These are phyloP conservation scores for Centella asiatica DNA, from an alignment of 129 eudicot genomes.

Conservation along the genomic window DNA sequence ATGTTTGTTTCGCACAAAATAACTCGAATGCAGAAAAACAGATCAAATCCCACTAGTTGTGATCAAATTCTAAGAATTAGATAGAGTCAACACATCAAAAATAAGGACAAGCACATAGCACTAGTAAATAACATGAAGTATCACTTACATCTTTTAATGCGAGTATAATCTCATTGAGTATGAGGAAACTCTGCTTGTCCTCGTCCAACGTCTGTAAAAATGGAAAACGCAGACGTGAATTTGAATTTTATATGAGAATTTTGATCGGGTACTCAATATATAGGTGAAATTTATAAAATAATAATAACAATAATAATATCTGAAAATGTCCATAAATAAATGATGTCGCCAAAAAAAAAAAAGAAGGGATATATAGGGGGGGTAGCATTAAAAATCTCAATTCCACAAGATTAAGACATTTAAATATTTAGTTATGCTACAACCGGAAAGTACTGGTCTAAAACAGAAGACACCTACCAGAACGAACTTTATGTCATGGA, in stretches of 20 bases:
- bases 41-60: too few species aligned
- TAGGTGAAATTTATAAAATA: too few species aligned
- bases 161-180: constrained; percentile 84
- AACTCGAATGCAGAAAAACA: too few species aligned
- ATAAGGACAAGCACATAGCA: constrained; percentile 2
- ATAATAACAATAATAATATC: background rate
- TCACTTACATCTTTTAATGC: constrained; percentile 82
- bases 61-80: background rate
- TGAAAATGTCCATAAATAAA: background rate
- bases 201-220: constrained; percentile 59
- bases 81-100: too few species aligned
- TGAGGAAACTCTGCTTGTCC: constrained; percentile 65
- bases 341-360: background rate
- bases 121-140: constrained; percentile 1
- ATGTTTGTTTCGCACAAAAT: too few species aligned
- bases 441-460: too few species aligned
- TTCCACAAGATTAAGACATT: too few species aligned
- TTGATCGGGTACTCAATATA: too few species aligned
- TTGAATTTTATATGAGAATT: background rate
- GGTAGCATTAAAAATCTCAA: background rate
- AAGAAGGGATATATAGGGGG: background rate
- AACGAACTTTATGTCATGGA: too few species aligned
- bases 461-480: too few species aligned
- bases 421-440: too few species aligned
- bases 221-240: constrained; percentile 9